A percentile compares a stretch with the other conserved stretches of the same genome.
phyloP scores from a whole-genome alignment of 306 rosid species.

The Vachellia pachyceras region DNA sequence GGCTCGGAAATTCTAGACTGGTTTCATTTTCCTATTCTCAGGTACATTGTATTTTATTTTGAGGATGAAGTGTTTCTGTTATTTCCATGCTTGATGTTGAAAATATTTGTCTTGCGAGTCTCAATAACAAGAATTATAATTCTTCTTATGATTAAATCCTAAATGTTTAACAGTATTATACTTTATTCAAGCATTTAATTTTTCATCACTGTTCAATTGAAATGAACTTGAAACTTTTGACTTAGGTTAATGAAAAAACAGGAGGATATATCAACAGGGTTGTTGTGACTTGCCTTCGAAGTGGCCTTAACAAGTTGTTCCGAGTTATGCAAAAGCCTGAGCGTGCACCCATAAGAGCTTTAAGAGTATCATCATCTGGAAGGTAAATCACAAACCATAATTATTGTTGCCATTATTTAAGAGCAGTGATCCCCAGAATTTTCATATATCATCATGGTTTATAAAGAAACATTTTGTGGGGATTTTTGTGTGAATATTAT shows the following conservation, averaged over 20 bases:
- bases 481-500: slow-evolving; percentile 5
- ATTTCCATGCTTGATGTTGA: slow-evolving; percentile 8
- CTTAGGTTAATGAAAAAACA: slow-evolving; percentile 86
- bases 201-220: slow-evolving; percentile 34
- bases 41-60: slow-evolving; percentile 54
- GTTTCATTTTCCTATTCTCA: slow-evolving; percentile 94
- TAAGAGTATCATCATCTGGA: slow-evolving; percentile 97
- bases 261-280: slow-evolving; percentile 93
- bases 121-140: slow-evolving; percentile 31
- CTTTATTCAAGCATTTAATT: slow-evolving; percentile 24
- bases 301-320: slow-evolving; percentile 89
- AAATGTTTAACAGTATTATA: slow-evolving; percentile 12
- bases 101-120: slow-evolving; percentile 19
- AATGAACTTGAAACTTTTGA: slow-evolving; percentile 39
- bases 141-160: slow-evolving; percentile 16
- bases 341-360: slow-evolving; percentile 94
- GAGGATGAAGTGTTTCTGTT: slow-evolving; percentile 26
- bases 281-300: slow-evolving; percentile 89
- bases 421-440: not conserved
- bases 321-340: slow-evolving; percentile 99
- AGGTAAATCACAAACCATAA: slow-evolving; percentile 63
- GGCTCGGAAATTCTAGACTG: slow-evolving; percentile 99
- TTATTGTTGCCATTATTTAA: slow-evolving; percentile 30
- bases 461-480: slow-evolving; percentile 27
- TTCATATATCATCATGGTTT: slow-evolving; percentile 23